These are phyloP conservation scores for Aspergillus hancockii DNA, from an alignment of 495 filamentous ascomycete species.

Conservation along the genomic window DNA sequence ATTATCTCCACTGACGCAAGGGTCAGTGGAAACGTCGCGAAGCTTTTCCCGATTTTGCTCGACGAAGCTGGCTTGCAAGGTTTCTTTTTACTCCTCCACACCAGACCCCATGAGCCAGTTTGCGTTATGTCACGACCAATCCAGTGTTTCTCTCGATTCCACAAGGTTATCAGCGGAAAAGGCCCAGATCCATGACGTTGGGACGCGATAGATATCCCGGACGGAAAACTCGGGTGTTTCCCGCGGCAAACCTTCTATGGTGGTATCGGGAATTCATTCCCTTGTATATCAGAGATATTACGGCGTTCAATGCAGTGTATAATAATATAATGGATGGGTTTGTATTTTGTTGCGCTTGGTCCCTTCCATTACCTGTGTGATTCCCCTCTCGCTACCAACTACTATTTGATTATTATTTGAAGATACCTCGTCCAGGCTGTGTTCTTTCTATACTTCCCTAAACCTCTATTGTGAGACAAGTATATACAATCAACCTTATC, in stretches of 20 bases:
- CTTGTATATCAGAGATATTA: constrained; percentile 38
- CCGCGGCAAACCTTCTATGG: constrained; percentile 37
- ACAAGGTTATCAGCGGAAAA: constrained; percentile 43
- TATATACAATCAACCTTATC: background rate
- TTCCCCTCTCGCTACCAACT: constrained; percentile 14
- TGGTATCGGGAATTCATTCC: constrained; percentile 20
- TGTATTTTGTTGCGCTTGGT: constrained; percentile 5
- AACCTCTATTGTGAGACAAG: background rate
- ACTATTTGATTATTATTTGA: background rate
- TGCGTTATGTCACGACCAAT: constrained; percentile 27
- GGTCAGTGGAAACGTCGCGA: constrained; percentile 9
- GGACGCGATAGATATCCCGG: constrained; percentile 29
- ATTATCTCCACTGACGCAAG: constrained; percentile 21
- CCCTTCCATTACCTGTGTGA: background rate
- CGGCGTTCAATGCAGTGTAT: constrained; percentile 12
- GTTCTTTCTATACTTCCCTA: background rate
- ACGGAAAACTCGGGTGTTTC: constrained; percentile 38
- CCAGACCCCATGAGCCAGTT: constrained; percentile 9
- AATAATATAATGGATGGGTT: constrained; percentile 17
- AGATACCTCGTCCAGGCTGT: background rate
- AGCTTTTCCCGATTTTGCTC: constrained; percentile 15
- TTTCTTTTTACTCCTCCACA: constrained; percentile 14
- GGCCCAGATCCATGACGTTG: constrained; percentile 14
- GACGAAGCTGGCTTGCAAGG: constrained; percentile 23
- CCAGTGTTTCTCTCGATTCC: constrained; percentile 23